These are phyloP conservation scores for Endoconidiophora laricicola DNA, from an alignment of 2,329 filamentous ascomycete species.

Conservation along the genomic window DNA sequence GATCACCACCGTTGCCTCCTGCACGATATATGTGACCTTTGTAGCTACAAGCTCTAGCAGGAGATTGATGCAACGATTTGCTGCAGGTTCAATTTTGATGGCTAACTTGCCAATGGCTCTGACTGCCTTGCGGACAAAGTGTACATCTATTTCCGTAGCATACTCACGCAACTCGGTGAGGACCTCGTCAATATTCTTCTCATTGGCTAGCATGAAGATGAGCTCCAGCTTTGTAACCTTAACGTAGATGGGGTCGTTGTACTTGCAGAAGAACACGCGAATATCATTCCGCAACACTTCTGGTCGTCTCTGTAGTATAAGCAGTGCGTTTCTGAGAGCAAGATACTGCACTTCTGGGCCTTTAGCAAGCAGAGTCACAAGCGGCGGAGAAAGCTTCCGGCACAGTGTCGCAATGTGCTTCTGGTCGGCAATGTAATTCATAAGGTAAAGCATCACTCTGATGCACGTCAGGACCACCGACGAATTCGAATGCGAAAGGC, in stretches of 20 bases:
- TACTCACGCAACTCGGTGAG: conserved; percentile 90
- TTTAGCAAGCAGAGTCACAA: conserved; percentile 89
- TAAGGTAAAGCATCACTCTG: conserved; percentile 86
- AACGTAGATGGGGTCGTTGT: conserved; percentile 98
- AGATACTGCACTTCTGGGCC: conserved; percentile 97
- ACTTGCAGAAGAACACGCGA: conserved; percentile 98
- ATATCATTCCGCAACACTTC: conserved; percentile 95
- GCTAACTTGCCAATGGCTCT: conserved; percentile 94
- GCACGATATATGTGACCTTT: conserved; percentile 97
- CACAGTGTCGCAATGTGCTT: conserved; percentile 77
- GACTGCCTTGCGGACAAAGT: conserved; percentile 95
- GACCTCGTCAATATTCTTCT: conserved; percentile 90
- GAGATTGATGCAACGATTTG: conserved; percentile 78
- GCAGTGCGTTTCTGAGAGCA: conserved; percentile 76
- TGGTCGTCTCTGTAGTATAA: conserved; percentile 83
- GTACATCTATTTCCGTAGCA: conserved; percentile 94
- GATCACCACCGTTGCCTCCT: conserved; percentile 96
- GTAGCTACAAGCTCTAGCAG: conserved; percentile 86
- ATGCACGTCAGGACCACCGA: conserved; percentile 93
- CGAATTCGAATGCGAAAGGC: conserved; percentile 91
- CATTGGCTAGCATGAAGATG: conserved; percentile 95
- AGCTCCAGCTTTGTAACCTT: conserved; percentile 97
- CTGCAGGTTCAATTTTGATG: conserved; percentile 95
- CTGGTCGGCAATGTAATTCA: conserved; percentile 95
- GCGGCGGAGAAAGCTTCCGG: conserved; percentile 81